These are phyloP conservation scores for Bryoerythrophyllum caledonicum DNA, from an alignment of 225 moss, liverwort and hornwort species.

Conservation along the genomic window DNA sequence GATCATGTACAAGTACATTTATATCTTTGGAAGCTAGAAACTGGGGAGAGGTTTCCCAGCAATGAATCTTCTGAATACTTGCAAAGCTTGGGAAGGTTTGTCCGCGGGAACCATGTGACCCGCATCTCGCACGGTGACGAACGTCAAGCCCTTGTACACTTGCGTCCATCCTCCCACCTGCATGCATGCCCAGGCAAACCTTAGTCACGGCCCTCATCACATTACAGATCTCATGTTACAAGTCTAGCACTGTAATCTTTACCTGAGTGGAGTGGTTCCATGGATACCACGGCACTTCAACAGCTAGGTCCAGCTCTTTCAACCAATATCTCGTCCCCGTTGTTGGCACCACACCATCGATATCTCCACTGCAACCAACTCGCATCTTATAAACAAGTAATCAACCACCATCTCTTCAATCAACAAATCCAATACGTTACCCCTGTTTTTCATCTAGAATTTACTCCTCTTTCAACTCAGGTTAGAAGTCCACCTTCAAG, in stretches of 20 bases:
- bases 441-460: too few species aligned
- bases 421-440: too few species aligned
- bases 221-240: too few species aligned
- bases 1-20: too few species aligned
- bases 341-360: constrained; percentile 79
- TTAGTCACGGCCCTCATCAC: neutral
- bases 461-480: too few species aligned
- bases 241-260: neutral
- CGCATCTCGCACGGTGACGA: constrained; percentile 73
- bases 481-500: too few species aligned
- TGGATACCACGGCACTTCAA: constrained; percentile 71
- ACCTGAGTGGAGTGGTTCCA: constrained; percentile 92
- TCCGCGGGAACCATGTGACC: constrained; percentile 84
- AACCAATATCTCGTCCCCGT: constrained; percentile 69
- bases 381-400: neutral
- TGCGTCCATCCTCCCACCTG: constrained; percentile 91
- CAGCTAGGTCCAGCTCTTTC: constrained; percentile 48
- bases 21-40: constrained; percentile 42
- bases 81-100: constrained; percentile 79
- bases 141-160: constrained; percentile 81
- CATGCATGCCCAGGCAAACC: neutral
- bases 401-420: neutral
- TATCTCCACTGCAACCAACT: constrained; percentile 60
- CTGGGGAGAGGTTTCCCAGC: constrained; percentile 72
- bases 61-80: constrained; percentile 69